phyloP scores from a whole-genome alignment of 345 rosid genomes.

The Brassica napus region Da-Ae NC_063436.1:1466501-1467000 shows the following conservation, averaged over 20 bases:
- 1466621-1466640: slow-evolving; percentile 4
- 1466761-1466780: slow-evolving; percentile 45
- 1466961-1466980: neutral
- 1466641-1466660: slow-evolving; percentile 50
- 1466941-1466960: neutral
- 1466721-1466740: slow-evolving; percentile 35
- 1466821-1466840: neutral
- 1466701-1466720: slow-evolving; percentile 56
- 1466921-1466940: neutral
- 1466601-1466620: slow-evolving; percentile 31
- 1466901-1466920: neutral
- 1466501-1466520: neutral
- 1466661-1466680: slow-evolving; percentile 60
- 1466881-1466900: neutral
- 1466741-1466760: slow-evolving; percentile 79
- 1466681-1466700: slow-evolving; percentile 55
- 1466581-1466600: slow-evolving; percentile 34
- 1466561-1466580: slow-evolving; percentile 32
- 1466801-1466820: slow-evolving; percentile 77
- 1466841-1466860: neutral
- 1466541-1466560: slow-evolving; percentile 33
- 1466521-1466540: neutral
- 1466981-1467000: neutral
- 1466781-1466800: slow-evolving; percentile 59
- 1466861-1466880: neutral